phyloP scores from a whole-genome alignment of 768 basidiomycete genomes.

The Daedaleopsis sinensis region DNA sequence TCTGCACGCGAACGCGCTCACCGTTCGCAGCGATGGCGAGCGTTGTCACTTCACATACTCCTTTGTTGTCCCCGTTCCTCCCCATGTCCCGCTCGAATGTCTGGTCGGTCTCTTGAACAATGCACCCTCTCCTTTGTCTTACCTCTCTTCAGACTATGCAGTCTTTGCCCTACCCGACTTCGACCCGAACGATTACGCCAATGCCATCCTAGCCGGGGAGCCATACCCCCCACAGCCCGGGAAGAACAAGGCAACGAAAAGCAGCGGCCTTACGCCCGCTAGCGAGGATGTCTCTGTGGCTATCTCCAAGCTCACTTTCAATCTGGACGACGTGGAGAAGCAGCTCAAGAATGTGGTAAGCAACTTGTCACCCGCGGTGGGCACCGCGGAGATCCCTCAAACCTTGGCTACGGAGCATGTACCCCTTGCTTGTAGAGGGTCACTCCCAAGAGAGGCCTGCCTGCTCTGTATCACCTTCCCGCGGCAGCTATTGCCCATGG shows the following conservation, averaged over 20 bases:
- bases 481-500: too few species aligned
- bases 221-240: slow-evolving; percentile 57
- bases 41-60: not conserved
- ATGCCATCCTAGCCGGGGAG: slow-evolving; percentile 85
- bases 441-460: too few species aligned
- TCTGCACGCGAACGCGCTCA: slow-evolving; percentile 3
- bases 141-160: slow-evolving; percentile 41
- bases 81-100: slow-evolving; percentile 22
- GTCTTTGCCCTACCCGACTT: slow-evolving; percentile 77
- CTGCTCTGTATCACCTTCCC: too few species aligned
- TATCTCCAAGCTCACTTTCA: slow-evolving; percentile 83
- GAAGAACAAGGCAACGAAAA: slow-evolving; percentile 38
- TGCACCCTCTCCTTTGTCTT: not conserved
- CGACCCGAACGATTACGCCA: slow-evolving; percentile 89
- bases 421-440: not conserved
- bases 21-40: not conserved
- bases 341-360: slow-evolving; percentile 85
- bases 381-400: not conserved
- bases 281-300: slow-evolving; percentile 91
- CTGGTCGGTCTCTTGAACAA: slow-evolving; percentile 18
- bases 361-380: slow-evolving; percentile 5
- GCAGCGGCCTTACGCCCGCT: slow-evolving; percentile 51
- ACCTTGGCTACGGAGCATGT: not conserved
- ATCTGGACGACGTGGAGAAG: slow-evolving; percentile 89
- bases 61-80: slow-evolving; percentile 4